Conservation (phyloP, 345 rosid species). For the Eucalyptus fibrosa region DNA sequence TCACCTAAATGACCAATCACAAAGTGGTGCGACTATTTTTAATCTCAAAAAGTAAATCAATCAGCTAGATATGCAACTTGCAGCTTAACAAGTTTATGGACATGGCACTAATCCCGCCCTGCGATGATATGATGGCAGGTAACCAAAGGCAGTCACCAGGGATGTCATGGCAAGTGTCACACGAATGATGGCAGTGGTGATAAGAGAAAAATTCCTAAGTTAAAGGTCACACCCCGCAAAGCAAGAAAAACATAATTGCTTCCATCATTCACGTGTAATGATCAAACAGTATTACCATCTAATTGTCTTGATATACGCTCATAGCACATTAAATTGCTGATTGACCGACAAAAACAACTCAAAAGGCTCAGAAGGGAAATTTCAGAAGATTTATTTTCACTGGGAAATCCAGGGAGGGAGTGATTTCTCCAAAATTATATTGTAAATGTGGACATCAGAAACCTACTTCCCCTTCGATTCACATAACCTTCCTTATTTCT, state of each 20-base stretch:
- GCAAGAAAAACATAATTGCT: background rate
- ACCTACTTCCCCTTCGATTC: background rate
- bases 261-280: background rate
- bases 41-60: background rate
- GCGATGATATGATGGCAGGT: background rate
- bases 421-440: background rate
- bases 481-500: background rate
- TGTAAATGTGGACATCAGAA: background rate
- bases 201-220: background rate
- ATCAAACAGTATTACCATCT: background rate
- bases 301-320: background rate
- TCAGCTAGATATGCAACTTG: background rate
- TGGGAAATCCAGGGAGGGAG: background rate
- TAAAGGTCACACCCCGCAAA: background rate
- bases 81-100: background rate
- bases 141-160: background rate
- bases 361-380: background rate
- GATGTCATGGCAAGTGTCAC: background rate
- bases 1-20: conserved; percentile 25
- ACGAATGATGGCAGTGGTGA: background rate
- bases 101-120: background rate
- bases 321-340: background rate
- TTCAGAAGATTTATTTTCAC: background rate
- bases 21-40: background rate
- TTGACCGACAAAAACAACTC: background rate